Base-by-base conservation (phyloP, 2,329 filamentous ascomycete species). In the Falciphora oryzae region DNA sequence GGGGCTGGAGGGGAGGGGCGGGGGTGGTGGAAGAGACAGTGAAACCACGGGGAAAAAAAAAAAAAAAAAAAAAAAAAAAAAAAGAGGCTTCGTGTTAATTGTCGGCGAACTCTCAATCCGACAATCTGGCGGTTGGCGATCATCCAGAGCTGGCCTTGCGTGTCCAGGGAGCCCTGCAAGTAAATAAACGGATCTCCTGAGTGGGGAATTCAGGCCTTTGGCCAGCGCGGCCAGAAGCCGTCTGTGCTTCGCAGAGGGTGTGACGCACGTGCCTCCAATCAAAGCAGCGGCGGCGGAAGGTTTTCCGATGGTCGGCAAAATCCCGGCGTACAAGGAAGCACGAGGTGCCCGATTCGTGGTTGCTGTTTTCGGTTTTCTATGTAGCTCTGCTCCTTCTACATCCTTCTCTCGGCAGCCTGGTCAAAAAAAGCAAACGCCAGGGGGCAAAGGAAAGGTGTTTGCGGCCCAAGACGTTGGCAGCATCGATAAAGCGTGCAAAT, bases 221-320 rank as follows among this genome's bases (percentile, higher is more conserved):
- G 18, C 44, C 44, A 53, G 44, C 44, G 44, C 44, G 44, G 44
- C 44, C 44, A 53, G 44, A 53, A 53, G 44, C 61, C 28, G 50
- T 63, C 61, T 32, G 61, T 53, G 53, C 61, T 28, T 57, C 31
- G 61, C 50, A 63, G 50, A 57, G n/a, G 29, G 61, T 56, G 61
- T 44, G 29, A 57, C 61, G 61, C 61, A 63, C 61, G 61, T 63
- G 61, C 61, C 50, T 35, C 31, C 27, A 27, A 38, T 53, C 44
- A 53, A 53, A 53, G 44, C 44, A 53, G 44, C 44, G 22, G 10
- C 44, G 44, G 44, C 14, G 18, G 44, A 53, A 53, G 22, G 44
- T 53, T 53, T 44, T n/a, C 44, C 44, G 44, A 53, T 13, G 44
- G 18, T n/a, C 44, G 44, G 44, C 22, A 53, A 53, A 53, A n/a